phyloP scores from a whole-genome alignment of 768 basidiomycete species.

The Rhodotorula babjevae region DNA sequence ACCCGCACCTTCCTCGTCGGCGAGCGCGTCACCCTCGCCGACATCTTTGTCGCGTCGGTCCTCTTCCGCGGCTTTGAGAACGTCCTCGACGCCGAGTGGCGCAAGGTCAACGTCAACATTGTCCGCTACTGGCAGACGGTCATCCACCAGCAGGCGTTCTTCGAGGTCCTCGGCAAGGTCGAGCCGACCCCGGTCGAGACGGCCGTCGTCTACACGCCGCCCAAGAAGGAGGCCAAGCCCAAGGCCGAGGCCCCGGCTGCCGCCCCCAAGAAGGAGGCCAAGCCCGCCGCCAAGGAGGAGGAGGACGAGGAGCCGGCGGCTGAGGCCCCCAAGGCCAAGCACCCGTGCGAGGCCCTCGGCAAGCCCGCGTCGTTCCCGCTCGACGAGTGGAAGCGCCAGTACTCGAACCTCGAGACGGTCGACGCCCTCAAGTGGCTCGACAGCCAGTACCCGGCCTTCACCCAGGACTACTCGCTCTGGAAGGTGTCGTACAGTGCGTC shows the following conservation, averaged over 20 bases:
- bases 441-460: slow-evolving; percentile 61
- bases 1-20: slow-evolving; percentile 83
- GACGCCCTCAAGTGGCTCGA: slow-evolving; percentile 96
- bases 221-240: slow-evolving; percentile 58
- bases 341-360: slow-evolving; percentile 86
- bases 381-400: slow-evolving; percentile 65
- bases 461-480: slow-evolving; percentile 38
- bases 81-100: slow-evolving; percentile 61
- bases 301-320: slow-evolving; percentile 12
- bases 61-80: slow-evolving; percentile 55
- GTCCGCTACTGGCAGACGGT: slow-evolving; percentile 84
- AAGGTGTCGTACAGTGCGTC: neutral
- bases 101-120: slow-evolving; percentile 67
- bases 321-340: slow-evolving; percentile 54
- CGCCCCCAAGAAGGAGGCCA: slow-evolving; percentile 43
- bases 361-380: slow-evolving; percentile 56
- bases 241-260: slow-evolving; percentile 41
- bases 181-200: slow-evolving; percentile 36
- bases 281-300: slow-evolving; percentile 41
- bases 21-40: slow-evolving; percentile 91
- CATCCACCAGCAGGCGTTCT: slow-evolving; percentile 74
- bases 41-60: slow-evolving; percentile 64
- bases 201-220: slow-evolving; percentile 46
- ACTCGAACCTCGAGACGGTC: slow-evolving; percentile 96
- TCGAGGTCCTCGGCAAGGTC: slow-evolving; percentile 57